phyloP scores from a whole-genome alignment of 192 early-diverging fungal genomes.

The Rhizoclosmatium globosum region DNA sequence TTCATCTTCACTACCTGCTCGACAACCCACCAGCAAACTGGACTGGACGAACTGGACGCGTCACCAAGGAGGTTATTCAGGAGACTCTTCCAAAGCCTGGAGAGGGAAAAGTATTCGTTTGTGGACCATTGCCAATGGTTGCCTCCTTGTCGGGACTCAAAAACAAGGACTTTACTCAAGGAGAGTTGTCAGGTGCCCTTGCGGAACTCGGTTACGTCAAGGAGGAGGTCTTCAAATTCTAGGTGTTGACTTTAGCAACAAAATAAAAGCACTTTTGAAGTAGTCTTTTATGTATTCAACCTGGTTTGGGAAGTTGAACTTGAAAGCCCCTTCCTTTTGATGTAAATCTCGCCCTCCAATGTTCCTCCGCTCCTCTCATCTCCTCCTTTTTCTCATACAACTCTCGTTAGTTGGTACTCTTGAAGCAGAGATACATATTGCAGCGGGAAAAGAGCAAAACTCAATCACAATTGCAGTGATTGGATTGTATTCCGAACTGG shows the following conservation, averaged over 20 bases:
- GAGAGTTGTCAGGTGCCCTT: slow-evolving; percentile 52
- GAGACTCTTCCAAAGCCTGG: slow-evolving; percentile 70
- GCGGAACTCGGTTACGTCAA: slow-evolving; percentile 51
- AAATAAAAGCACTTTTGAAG: too few species aligned
- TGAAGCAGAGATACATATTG: too few species aligned
- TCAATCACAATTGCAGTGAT: too few species aligned
- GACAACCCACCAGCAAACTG: slow-evolving; percentile 64
- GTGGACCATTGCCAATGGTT: slow-evolving; percentile 56
- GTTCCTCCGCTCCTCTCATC: too few species aligned
- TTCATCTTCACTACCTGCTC: slow-evolving; percentile 72
- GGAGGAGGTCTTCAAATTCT: neutral
- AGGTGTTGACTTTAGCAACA: neutral
- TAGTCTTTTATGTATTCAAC: too few species aligned
- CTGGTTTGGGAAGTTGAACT: too few species aligned
- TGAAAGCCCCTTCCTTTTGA: too few species aligned
- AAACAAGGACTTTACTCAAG: slow-evolving; percentile 70
- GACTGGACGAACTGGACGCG: slow-evolving; percentile 75
- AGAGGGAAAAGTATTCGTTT: slow-evolving; percentile 59
- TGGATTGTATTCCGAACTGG: too few species aligned
- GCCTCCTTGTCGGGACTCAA: slow-evolving; percentile 75
- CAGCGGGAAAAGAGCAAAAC: too few species aligned
- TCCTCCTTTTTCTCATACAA: too few species aligned
- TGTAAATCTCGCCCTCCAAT: too few species aligned
- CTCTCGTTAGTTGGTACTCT: too few species aligned
- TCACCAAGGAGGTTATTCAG: slow-evolving; percentile 75